Conservation (phyloP, 1,284 basidiomycete genomes). For the Peniophora sp. region DNA sequence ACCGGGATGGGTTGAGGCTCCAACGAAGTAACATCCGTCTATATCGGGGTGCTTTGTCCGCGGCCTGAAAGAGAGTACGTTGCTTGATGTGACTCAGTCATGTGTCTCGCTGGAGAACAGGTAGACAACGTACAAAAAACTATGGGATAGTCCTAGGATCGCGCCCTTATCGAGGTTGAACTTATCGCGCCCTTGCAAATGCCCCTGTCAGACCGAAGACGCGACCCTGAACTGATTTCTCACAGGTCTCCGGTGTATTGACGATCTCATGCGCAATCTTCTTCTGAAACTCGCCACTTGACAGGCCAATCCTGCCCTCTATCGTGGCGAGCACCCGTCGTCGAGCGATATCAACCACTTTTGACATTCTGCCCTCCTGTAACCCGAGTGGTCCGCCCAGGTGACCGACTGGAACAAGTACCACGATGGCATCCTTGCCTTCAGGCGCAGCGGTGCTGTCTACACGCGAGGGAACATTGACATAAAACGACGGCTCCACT, state of each 20-base stretch:
- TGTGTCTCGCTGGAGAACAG: neutral
- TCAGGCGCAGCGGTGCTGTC: slow-evolving; percentile 21
- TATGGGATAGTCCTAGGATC: slow-evolving; percentile 26
- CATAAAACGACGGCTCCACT: slow-evolving; percentile 41
- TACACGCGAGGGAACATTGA: slow-evolving; percentile 27
- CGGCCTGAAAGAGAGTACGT: slow-evolving; percentile 15
- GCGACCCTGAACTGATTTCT: neutral
- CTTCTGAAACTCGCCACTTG: slow-evolving; percentile 15
- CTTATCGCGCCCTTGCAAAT: slow-evolving; percentile 22
- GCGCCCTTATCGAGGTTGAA: slow-evolving; percentile 26
- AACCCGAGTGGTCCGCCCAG: slow-evolving; percentile 6
- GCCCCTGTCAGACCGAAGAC: neutral
- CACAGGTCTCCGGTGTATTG: slow-evolving; percentile 25
- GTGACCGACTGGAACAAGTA: slow-evolving; percentile 23
- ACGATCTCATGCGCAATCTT: slow-evolving; percentile 24
- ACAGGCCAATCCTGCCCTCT: slow-evolving; percentile 19
- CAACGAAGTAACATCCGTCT: slow-evolving; percentile 22
- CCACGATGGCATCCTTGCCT: slow-evolving; percentile 23
- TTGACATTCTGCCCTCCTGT: neutral
- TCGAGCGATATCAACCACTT: slow-evolving; percentile 10
- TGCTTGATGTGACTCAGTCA: neutral
- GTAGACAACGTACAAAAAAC: slow-evolving; percentile 22
- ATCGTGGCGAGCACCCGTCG: slow-evolving; percentile 20
- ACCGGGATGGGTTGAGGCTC: slow-evolving; percentile 23
- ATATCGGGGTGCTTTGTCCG: slow-evolving; percentile 14